phyloP scores from a whole-genome alignment of 73 alveolate genomes.

The Tetrahymena thermophila region DNA sequence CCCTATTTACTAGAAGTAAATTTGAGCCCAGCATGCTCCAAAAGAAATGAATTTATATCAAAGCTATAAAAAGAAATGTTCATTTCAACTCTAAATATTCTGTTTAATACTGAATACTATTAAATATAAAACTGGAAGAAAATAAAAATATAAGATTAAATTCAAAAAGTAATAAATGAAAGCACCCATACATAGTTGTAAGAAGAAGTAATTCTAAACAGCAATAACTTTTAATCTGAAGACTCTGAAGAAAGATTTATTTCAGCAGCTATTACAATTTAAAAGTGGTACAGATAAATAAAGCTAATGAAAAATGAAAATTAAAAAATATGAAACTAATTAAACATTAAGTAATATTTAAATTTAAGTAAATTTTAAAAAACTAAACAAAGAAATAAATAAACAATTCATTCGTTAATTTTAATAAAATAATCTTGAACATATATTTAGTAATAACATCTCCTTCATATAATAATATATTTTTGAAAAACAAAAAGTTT shows the following conservation, averaged over 20 bases:
- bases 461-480: no score
- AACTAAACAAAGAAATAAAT: no score
- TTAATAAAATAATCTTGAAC: no score
- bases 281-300: background rate
- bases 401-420: no score
- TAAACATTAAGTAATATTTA: no score
- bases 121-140: background rate
- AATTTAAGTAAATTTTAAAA: no score
- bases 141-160: background rate
- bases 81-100: background rate
- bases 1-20: slow-evolving; percentile 70
- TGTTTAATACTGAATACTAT: background rate
- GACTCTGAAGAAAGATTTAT: background rate
- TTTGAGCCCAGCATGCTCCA: slow-evolving; percentile 74
- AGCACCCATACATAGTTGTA: no score
- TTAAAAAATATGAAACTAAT: background rate
- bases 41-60: slow-evolving; percentile 56
- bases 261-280: background rate
- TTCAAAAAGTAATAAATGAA: background rate
- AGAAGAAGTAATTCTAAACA: background rate
- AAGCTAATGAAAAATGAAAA: no score
- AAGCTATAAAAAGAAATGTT: slow-evolving; percentile 56
- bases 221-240: background rate
- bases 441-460: no score
- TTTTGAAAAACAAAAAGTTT: no score